Evolutionary conservation across 306 rosid genomes (phyloP), one percentile per base, ranked within the genome.

Genomic region (Lotus japonicus): DNA sequence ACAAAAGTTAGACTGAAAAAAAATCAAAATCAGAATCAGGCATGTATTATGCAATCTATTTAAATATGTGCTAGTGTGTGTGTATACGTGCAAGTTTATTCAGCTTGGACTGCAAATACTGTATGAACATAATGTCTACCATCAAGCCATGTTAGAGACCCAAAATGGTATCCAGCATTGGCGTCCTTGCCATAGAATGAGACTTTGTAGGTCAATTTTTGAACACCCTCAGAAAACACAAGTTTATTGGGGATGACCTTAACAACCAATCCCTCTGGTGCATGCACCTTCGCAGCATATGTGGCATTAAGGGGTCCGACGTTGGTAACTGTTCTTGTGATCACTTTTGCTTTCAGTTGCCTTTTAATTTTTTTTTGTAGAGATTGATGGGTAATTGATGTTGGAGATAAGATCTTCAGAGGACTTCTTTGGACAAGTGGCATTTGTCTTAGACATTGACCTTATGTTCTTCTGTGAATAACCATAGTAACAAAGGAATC

Each of bases 361-460:
- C 89, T 73, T 4, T 69, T 65, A 17, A 94, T 94, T 45, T 66
- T 61, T n/a, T 39, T 74, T 41, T 23, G 86, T 82, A 5, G 98
- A 94, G 74, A 90, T 85, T 31, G 98, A 90, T n/a, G 98, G 97
- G 70, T 94, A 94, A 45, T 94, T 94, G 58, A 88, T 58, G 64
- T 63, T 78, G 38, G 98, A 85, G 71, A 94, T 88, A 48, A 94
- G 94, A 64, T 86, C 86, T 66, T 83, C 87, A 11, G 43, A 70
- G 26, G 89, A 78, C 74, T 75, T 79, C 52, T 58, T 94, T 8
- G 95, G 95, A 66, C 98, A 94, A 52, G 5, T 83, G 81, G 85
- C 86, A 58, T 85, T 86, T 14, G 72, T 80, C 68, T 76, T 84
- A 26, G 85, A 78, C 83, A 94, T 53, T 13, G 90, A 86, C 23